Conservation (phyloP, 495 filamentous ascomycete genomes). For the Penicillium odoratum region DNA sequence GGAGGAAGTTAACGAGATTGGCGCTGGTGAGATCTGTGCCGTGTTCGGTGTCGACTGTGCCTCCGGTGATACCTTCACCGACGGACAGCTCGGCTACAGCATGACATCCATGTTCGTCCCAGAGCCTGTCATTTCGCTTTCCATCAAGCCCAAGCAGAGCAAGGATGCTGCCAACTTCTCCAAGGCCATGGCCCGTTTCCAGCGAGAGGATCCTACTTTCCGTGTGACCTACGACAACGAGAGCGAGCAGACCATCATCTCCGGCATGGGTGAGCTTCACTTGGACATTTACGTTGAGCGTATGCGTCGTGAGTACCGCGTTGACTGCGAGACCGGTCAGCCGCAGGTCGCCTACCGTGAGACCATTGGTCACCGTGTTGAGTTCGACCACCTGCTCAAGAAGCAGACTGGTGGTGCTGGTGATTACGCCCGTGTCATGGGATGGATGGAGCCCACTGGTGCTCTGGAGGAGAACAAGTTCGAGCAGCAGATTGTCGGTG, state of each 20-base stretch:
- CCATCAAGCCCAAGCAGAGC: slow-evolving; percentile 92
- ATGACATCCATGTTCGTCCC: slow-evolving; percentile 99
- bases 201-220: slow-evolving; percentile 98
- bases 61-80: slow-evolving; percentile 97
- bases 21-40: slow-evolving; percentile 96
- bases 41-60: slow-evolving; percentile 99
- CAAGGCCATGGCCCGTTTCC: slow-evolving; percentile 99
- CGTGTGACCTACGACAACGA: slow-evolving; percentile 88
- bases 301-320: slow-evolving; percentile 95
- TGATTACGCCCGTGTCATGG: slow-evolving; percentile 91
- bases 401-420: slow-evolving; percentile 96
- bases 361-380: slow-evolving; percentile 73
- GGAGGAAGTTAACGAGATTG: slow-evolving; percentile 91
- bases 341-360: slow-evolving; percentile 98
- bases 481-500: slow-evolving; percentile 82
- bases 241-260: slow-evolving; percentile 93
- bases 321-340: slow-evolving; percentile 92
- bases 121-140: slow-evolving; percentile 96
- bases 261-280: slow-evolving; percentile 97
- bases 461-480: slow-evolving; percentile 76
- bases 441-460: slow-evolving; percentile 85
- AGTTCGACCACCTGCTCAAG: slow-evolving; percentile 93
- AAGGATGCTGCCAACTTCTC: slow-evolving; percentile 94
- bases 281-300: slow-evolving; percentile 98
- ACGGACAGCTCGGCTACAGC: slow-evolving; percentile 86